These are phyloP conservation scores for Aspergillus sp. DNA, from an alignment of 2,329 filamentous ascomycete genomes.

Conservation along the genomic window DNA sequence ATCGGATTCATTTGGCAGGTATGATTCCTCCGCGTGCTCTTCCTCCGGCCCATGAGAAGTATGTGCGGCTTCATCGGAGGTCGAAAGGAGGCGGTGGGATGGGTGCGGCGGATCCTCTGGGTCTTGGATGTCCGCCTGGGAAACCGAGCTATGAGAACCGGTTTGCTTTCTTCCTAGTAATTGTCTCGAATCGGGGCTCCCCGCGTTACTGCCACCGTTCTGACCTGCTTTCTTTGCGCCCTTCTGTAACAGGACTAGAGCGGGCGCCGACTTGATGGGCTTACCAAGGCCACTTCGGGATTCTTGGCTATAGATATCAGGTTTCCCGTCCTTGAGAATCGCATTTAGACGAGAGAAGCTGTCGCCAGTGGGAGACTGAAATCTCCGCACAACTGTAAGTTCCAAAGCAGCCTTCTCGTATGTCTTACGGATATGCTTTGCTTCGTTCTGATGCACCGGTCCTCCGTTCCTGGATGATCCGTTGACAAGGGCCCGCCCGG, in stretches of 20 bases:
- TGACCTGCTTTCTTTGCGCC: slow-evolving; percentile 21
- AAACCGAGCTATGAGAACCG: slow-evolving; percentile 24
- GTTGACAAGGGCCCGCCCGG: slow-evolving; percentile 28
- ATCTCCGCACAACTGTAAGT: slow-evolving; percentile 46
- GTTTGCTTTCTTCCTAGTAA: slow-evolving; percentile 21
- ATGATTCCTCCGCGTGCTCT: slow-evolving; percentile 22
- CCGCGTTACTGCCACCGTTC: slow-evolving; percentile 20
- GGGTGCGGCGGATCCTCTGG: slow-evolving; percentile 34
- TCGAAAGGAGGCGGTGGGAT: slow-evolving; percentile 35
- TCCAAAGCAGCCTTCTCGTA: slow-evolving; percentile 46
- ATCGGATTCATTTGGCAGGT: slow-evolving; percentile 31
- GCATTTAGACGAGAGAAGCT: slow-evolving; percentile 41
- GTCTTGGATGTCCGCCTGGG: slow-evolving; percentile 32
- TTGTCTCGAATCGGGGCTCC: slow-evolving; percentile 25
- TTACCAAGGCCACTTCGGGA: slow-evolving; percentile 28
- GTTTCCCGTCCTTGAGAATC: slow-evolving; percentile 24
- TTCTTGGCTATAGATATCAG: slow-evolving; percentile 9
- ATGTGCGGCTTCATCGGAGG: slow-evolving; percentile 33
- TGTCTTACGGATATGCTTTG: slow-evolving; percentile 42
- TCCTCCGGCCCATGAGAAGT: slow-evolving; percentile 22
- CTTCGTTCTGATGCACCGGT: slow-evolving; percentile 34
- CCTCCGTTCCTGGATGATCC: slow-evolving; percentile 28
- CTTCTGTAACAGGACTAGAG: slow-evolving; percentile 29
- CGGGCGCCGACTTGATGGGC: slow-evolving; percentile 36
- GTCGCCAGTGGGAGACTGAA: slow-evolving; percentile 45